phyloP scores from a whole-genome alignment of 2,329 filamentous ascomycete species.

The Cladophialophora psammophila region DNA sequence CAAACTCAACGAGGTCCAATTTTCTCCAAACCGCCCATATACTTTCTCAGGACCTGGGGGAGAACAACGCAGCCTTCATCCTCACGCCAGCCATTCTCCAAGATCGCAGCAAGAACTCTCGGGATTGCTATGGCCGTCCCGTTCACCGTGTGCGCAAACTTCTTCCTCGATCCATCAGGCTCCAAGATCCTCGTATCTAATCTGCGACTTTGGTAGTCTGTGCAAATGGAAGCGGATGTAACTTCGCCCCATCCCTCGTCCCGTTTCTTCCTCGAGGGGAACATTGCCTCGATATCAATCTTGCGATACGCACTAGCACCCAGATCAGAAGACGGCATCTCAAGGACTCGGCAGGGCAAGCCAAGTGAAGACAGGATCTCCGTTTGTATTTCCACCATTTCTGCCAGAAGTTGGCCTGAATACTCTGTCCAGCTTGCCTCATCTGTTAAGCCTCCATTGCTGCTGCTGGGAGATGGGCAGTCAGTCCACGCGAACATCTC shows the following conservation, averaged over 20 bases:
- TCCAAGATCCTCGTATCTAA: conserved; percentile 76
- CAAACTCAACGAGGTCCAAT: conserved; percentile 57
- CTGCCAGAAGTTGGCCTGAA: conserved; percentile 69
- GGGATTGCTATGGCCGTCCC: conserved; percentile 93
- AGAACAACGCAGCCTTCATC: conserved; percentile 76
- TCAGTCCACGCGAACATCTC: conserved; percentile 94
- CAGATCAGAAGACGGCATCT: conserved; percentile 89
- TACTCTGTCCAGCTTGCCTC: conserved; percentile 36
- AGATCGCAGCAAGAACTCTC: conserved; percentile 81
- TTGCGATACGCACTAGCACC: conserved; percentile 88
- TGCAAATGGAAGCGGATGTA: conserved; percentile 87
- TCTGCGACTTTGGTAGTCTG: conserved; percentile 89
- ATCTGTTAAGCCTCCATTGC: conserved; percentile 27
- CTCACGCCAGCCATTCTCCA: conserved; percentile 82
- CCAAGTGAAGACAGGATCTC: conserved; percentile 80
- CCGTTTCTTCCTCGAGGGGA: conserved; percentile 72
- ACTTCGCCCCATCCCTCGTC: conserved; percentile 91
- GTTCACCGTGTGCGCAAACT: conserved; percentile 89
- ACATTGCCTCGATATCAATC: conserved; percentile 91
- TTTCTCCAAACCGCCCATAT: conserved; percentile 78
- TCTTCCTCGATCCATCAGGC: conserved; percentile 59
- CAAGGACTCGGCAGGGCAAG: conserved; percentile 84
- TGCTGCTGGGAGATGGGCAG: conserved; percentile 54
- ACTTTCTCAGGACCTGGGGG: conserved; percentile 79
- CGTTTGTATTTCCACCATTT: conserved; percentile 86